Evolutionary conservation across 345 rosid genomes (phyloP).

Genomic region (Aethionema arabicum): DNA sequence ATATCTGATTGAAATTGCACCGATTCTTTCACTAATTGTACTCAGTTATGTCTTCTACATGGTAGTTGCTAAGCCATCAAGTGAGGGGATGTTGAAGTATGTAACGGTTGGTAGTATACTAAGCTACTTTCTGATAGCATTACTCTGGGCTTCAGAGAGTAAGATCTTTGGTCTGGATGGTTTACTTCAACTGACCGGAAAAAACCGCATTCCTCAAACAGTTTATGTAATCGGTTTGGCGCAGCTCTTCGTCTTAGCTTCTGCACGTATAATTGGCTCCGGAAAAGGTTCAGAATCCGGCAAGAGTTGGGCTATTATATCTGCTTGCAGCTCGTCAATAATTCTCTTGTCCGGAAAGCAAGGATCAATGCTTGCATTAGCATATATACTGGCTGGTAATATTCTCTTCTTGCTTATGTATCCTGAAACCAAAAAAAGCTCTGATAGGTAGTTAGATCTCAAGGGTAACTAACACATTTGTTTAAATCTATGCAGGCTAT

Average conservation of each 20-base stretch:
- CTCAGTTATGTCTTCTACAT: conserved; percentile 52
- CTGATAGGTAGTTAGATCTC: background rate
- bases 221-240: conserved; percentile 54
- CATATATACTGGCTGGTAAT: conserved; percentile 64
- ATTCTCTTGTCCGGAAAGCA: conserved; percentile 78
- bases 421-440: conserved; percentile 1
- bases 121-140: conserved; percentile 66
- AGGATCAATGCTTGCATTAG: conserved; percentile 75
- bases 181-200: conserved; percentile 44
- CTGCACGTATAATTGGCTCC: conserved; percentile 29
- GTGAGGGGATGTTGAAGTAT: conserved; percentile 46
- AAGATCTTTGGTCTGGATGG: conserved; percentile 35
- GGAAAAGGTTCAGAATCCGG: conserved; percentile 33
- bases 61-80: conserved; percentile 30
- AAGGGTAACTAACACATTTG: conserved; percentile 20
- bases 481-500: conserved; percentile 53
- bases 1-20: conserved; percentile 50
- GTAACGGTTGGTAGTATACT: conserved; percentile 50
- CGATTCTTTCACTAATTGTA: conserved; percentile 45
- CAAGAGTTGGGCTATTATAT: conserved; percentile 43
- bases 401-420: conserved; percentile 17
- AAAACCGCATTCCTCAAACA: conserved; percentile 54
- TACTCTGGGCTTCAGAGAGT: conserved; percentile 73
- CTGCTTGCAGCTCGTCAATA: conserved; percentile 76
- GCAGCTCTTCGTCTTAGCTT: conserved; percentile 56